Evolutionary conservation across 176 grass and related monocot genomes (phyloP).

Genomic region (Rhynchospora tenuis): DNA sequence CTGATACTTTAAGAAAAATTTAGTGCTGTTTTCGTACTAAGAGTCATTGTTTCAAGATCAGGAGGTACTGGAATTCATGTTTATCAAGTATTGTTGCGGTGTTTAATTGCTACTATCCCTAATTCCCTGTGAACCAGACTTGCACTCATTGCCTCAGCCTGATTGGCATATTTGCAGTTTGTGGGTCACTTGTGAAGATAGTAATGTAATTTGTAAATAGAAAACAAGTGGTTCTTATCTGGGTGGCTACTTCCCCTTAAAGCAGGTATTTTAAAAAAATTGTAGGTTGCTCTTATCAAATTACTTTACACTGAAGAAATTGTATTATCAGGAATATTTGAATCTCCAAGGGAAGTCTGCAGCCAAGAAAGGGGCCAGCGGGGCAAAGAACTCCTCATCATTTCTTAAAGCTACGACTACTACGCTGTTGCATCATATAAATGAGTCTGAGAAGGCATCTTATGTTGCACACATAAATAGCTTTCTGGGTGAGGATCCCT

Average conservation of each 20-base stretch:
- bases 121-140: neutral
- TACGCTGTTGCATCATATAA: conserved; percentile 89
- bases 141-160: neutral
- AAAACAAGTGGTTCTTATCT: neutral
- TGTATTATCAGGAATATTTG: conserved; percentile 62
- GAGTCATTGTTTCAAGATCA: neutral
- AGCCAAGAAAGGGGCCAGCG: conserved; percentile 38
- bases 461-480: conserved; percentile 95
- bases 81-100: neutral
- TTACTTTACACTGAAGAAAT: neutral
- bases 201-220: neutral
- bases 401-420: conserved; percentile 87
- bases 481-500: conserved; percentile 76
- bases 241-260: neutral
- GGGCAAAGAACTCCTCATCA: conserved; percentile 56
- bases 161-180: neutral
- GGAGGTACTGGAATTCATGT: neutral
- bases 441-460: conserved; percentile 84
- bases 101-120: neutral
- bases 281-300: neutral
- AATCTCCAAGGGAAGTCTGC: conserved; percentile 54
- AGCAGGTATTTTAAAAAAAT: neutral
- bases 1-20: neutral
- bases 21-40: neutral
- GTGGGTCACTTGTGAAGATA: neutral